These are phyloP conservation scores for Salix udensis DNA, from an alignment of 345 rosid species.

Conservation along the genomic window DNA sequence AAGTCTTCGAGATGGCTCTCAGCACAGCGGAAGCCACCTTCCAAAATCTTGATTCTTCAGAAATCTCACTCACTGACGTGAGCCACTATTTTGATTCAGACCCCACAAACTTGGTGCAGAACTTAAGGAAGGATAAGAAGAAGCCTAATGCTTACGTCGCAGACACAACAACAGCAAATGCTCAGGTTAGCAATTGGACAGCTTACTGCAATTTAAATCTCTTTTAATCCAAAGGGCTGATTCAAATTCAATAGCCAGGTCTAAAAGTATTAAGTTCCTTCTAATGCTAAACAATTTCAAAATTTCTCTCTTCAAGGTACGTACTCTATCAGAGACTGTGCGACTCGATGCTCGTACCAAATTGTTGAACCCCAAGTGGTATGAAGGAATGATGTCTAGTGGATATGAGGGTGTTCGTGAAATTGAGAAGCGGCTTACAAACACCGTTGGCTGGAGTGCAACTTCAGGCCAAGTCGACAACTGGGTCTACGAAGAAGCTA, in stretches of 20 bases:
- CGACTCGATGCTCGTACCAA: conserved; percentile 90
- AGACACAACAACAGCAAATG: conserved; percentile 94
- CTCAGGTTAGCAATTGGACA: conserved; percentile 54
- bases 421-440: conserved; percentile 90
- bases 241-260: background rate
- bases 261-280: background rate
- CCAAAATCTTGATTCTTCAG: conserved; percentile 96
- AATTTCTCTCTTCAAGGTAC: conserved; percentile 47
- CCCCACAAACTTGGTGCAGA: conserved; percentile 92
- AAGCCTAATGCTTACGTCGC: conserved; percentile 92
- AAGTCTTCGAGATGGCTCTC: conserved; percentile 93
- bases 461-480: conserved; percentile 98
- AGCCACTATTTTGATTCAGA: conserved; percentile 97
- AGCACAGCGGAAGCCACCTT: conserved; percentile 95
- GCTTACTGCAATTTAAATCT: background rate
- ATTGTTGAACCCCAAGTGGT: conserved; percentile 95
- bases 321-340: conserved; percentile 84
- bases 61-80: conserved; percentile 92
- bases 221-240: background rate
- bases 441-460: conserved; percentile 99
- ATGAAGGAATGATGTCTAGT: conserved; percentile 94
- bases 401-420: conserved; percentile 98
- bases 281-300: conserved; percentile 9
- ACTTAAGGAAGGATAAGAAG: conserved; percentile 82
- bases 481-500: conserved; percentile 97